Percentiles rank a stretch among this genome's conserved stretches.
phyloP scores from a whole-genome alignment of 2,329 filamentous ascomycete genomes.

The Plenodomus biglobosus region DNA sequence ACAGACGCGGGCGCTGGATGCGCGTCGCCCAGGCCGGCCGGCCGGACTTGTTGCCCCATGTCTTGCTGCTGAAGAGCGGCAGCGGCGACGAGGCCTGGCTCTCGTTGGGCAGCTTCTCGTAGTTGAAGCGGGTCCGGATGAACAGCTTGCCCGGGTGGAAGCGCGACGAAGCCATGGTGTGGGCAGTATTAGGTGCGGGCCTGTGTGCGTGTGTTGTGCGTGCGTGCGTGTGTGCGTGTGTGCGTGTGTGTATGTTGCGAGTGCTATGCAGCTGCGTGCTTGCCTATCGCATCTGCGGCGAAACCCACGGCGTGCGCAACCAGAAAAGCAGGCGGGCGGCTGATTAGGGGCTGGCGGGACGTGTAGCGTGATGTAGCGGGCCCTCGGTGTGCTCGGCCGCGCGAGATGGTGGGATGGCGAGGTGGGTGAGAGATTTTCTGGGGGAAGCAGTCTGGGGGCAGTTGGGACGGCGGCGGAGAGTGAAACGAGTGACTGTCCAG shows the following conservation, averaged over 20 bases:
- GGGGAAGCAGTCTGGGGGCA: not conserved
- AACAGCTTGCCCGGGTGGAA: conserved; percentile 52
- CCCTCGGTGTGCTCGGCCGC: conserved; percentile 13
- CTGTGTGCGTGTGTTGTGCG: conserved; percentile 3
- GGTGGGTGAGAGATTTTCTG: conserved; percentile 4
- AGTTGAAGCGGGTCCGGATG: conserved; percentile 48
- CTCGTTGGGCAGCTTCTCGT: conserved; percentile 50
- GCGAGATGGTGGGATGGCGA: conserved; percentile 11
- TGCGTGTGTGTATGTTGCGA: not conserved
- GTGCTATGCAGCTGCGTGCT: conserved; percentile 17
- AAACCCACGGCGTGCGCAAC: conserved; percentile 5
- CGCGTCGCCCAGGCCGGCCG: conserved; percentile 44
- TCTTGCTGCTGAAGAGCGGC: conserved; percentile 44
- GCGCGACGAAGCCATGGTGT: conserved; percentile 39
- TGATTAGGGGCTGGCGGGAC: not conserved
- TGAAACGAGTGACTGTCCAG: conserved; percentile 36
- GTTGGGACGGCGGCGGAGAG: conserved; percentile 16
- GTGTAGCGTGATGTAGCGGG: conserved; percentile 1
- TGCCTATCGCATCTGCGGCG: conserved; percentile 39
- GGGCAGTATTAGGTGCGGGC: no score
- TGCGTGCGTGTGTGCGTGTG: conserved; percentile 7
- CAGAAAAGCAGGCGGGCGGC: conserved; percentile 4
- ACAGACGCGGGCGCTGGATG: conserved; percentile 47
- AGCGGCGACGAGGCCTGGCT: conserved; percentile 45
- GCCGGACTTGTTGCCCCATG: conserved; percentile 37